Base-by-base conservation (phyloP, 208 protist genomes). In the Naegleria lovaniensis region DNA sequence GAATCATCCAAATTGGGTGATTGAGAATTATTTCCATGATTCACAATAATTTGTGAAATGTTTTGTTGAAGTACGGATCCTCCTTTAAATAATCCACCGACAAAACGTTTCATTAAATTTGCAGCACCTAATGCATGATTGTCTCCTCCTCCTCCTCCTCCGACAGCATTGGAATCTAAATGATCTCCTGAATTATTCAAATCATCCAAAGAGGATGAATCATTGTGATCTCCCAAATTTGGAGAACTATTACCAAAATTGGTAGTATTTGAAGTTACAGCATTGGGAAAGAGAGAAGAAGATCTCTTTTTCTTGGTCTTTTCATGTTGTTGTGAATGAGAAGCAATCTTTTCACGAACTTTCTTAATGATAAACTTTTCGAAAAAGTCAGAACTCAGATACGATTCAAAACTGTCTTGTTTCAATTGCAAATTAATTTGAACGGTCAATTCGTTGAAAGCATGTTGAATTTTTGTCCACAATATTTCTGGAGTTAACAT, bases 341-440 rank as follows among this genome's bases (percentile, higher is more conserved):
- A 29, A 48, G 43, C 43, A 15, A 67, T 9, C 9, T 79, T 79
- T 0, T 79, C 67, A 36, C 16, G 29, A 36, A 79, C 25, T 33
- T 79, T 79, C n/a, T 79, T 79, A 36, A 36, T 36, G n/a, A 79
- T 79, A 79, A 79, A 79, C 9, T 79, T 79, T 79, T 79, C 67
- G 29, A 79, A 79, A 36, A 36, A 25, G 19, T 79, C 67, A 36
- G 67, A 79, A 33, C 6, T 36, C 0, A 79, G 29, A 79, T 36
- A 79, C 0, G 67, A 79, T 79, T 79, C 67, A 33, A 79, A 79
- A 36, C 67, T 79, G 7, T 79, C 67, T 79, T 79, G 67, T 79
- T 79, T 79, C 29, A 79, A 79, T 33, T 79, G 67, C 36, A 79
- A 79, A 79, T 79, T 79, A 9, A 79, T 79, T 79, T 36, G 29